A percentile compares a stretch with the other conserved stretches of the same genome.
phyloP scores from a whole-genome alignment of 2,329 filamentous ascomycete genomes.

The Fusarium sulawesiense region DNA sequence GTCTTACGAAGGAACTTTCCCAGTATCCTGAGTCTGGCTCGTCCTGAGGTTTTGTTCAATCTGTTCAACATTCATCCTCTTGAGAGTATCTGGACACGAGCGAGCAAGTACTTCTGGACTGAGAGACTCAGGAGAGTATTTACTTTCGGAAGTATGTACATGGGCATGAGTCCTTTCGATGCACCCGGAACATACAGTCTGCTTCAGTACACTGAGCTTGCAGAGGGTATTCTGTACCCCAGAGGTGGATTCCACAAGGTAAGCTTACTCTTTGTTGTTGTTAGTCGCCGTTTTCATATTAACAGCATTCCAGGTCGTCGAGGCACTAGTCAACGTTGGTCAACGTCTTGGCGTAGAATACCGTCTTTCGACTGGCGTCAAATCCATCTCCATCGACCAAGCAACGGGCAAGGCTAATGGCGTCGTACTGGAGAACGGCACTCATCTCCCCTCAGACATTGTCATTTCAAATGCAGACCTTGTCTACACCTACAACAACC shows the following conservation, averaged over 20 bases:
- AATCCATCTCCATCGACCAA: conserved; percentile 62
- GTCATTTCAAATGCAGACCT: conserved; percentile 80
- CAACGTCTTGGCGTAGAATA: conserved; percentile 71
- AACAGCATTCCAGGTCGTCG: conserved; percentile 58
- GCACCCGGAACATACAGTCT: conserved; percentile 79
- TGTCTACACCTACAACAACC: conserved; percentile 78
- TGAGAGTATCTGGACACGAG: conserved; percentile 75
- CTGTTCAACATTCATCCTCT: conserved; percentile 74
- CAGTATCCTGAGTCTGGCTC: conserved; percentile 66
- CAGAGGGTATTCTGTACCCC: conserved; percentile 82
- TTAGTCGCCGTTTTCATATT: accelerated
- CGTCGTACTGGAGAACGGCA: conserved; percentile 68
- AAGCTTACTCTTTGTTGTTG: background rate
- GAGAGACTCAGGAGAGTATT: conserved; percentile 77
- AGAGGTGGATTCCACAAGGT: conserved; percentile 74
- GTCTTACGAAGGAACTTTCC: conserved; percentile 76
- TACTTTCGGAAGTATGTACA: conserved; percentile 84
- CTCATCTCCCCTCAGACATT: conserved; percentile 70
- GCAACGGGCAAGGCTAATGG: conserved; percentile 61
- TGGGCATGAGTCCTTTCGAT: conserved; percentile 83
- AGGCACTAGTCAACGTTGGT: conserved; percentile 72
- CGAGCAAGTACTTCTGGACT: conserved; percentile 75
- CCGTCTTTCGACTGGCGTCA: conserved; percentile 68
- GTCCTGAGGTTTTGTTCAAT: conserved; percentile 68
- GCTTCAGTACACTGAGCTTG: conserved; percentile 78